phyloP scores from a whole-genome alignment of 148 eudicot genomes.

The Vaccinium darrowii region DNA sequence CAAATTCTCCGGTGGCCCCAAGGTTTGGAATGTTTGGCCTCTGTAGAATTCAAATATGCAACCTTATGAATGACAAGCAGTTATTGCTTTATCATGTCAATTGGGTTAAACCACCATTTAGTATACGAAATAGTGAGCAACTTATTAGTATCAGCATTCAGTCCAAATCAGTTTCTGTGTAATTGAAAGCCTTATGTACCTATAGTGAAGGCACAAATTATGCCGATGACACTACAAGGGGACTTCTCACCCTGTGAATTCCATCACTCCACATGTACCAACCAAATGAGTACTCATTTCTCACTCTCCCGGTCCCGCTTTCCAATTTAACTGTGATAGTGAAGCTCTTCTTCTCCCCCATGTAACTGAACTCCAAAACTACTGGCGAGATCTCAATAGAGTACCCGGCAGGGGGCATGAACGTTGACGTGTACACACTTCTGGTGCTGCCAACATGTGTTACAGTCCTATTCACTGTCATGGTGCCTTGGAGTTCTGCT shows the following conservation, averaged over 20 bases:
- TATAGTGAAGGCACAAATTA: background rate
- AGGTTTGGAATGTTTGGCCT: too few species aligned
- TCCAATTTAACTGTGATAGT: constrained; percentile 2
- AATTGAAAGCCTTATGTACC: background rate
- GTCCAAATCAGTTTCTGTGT: background rate
- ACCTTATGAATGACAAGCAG: too few species aligned
- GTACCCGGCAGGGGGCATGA: constrained; percentile 11
- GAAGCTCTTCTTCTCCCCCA: constrained; percentile 25
- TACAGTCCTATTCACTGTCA: constrained; percentile 14
- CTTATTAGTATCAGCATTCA: background rate
- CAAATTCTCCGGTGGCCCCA: too few species aligned
- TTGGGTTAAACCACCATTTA: too few species aligned
- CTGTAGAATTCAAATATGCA: too few species aligned
- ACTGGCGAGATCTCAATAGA: constrained; percentile 14
- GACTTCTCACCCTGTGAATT: constrained; percentile 20
- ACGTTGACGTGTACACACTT: background rate
- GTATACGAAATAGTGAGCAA: too few species aligned
- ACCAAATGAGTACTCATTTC: constrained; percentile 10
- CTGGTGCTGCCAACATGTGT: constrained; percentile 11
- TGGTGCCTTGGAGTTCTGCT: background rate
- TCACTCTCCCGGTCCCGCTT: background rate
- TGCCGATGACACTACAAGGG: constrained; percentile 18
- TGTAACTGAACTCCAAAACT: background rate
- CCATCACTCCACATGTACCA: constrained; percentile 27
- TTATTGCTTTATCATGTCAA: too few species aligned